Evolutionary conservation across 257 asterid genomes (phyloP), one percentile per base, ranked within the genome.

Genomic region (Penstemon davidsonii): DNA sequence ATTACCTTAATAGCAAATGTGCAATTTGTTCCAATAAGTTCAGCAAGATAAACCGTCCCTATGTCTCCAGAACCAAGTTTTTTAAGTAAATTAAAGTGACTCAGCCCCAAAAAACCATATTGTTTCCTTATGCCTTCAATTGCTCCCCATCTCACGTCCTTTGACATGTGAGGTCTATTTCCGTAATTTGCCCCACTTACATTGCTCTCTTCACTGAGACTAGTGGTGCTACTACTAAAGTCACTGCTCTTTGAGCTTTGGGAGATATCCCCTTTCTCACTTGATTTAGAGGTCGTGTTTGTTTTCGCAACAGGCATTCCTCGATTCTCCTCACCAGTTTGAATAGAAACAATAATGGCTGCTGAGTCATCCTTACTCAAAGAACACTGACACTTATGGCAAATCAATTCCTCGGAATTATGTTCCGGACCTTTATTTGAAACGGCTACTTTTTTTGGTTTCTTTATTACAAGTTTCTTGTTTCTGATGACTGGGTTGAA

Each of bases 241-340:
- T 86, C 96, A 44, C 96, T 92, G 78, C 96, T 89, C 74, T 89
- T 85, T 69, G 96, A 90, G 85, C 97, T 90, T 38, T 88, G 96
- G 7, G 95, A 85, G 65, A 88, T 70, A 57, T 81, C 89, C 63
- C 80, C 91, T 82, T 87, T 86, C 76, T 83, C 95, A 33, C 75
- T 68, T 36, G 74, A 53, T 70, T 82, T 84, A 37, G 77, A 58
- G 25, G 54, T 64, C 45, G 36, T 76, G 70, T 49, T 78, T 13
- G 74, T 68, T 74, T 81, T 86, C 41, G 55, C 64, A 60, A 62
- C 70, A 36, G 73, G 79, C 7, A 70, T 40, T 52, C 56, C 71
- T 43, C 61, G 65, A 69, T 59, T 74, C 54, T 77, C 83, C 70
- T 76, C 71, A 68, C 68, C 78, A 56, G 66, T 42, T 6, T 73